Evolutionary conservation across 2,329 filamentous ascomycete genomes (phyloP).

Genomic region (Eutypella sp.): DNA sequence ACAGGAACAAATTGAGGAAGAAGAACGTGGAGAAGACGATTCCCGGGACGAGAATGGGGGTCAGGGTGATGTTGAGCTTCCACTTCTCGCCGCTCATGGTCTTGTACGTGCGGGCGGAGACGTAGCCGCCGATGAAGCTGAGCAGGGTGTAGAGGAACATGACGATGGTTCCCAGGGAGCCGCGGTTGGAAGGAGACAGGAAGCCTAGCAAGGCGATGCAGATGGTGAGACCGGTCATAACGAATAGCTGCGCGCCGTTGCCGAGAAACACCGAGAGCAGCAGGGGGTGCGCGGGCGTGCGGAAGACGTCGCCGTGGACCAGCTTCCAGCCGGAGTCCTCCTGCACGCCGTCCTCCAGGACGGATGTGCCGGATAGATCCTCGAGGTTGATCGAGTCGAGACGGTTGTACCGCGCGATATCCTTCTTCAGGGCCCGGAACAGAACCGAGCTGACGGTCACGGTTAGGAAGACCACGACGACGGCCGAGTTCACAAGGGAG

Average conservation of each 20-base stretch:
- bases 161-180: constrained; percentile 88
- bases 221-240: constrained; percentile 95
- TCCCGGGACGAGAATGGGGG: constrained; percentile 78
- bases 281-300: constrained; percentile 75
- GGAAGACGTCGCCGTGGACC: constrained; percentile 96
- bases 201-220: constrained; percentile 90
- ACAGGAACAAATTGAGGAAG: constrained; percentile 91
- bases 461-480: constrained; percentile 89
- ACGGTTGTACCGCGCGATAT: constrained; percentile 94
- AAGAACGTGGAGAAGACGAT: constrained; percentile 88
- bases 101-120: constrained; percentile 89
- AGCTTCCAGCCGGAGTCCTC: constrained; percentile 99
- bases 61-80: constrained; percentile 89
- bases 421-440: constrained; percentile 81
- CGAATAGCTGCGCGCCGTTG: constrained; percentile 92
- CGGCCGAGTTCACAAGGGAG: constrained; percentile 90
- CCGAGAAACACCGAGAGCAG: constrained; percentile 83
- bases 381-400: constrained; percentile 88
- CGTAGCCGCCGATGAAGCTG: constrained; percentile 87
- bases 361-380: constrained; percentile 75
- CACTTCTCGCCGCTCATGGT: constrained; percentile 86
- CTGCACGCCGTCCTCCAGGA: constrained; percentile 85
- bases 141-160: constrained; percentile 90
- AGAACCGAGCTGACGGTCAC: constrained; percentile 92
- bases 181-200: constrained; percentile 90